Base-by-base conservation (phyloP, 768 basidiomycete species). In the Hygrocybe punicea region DNA sequence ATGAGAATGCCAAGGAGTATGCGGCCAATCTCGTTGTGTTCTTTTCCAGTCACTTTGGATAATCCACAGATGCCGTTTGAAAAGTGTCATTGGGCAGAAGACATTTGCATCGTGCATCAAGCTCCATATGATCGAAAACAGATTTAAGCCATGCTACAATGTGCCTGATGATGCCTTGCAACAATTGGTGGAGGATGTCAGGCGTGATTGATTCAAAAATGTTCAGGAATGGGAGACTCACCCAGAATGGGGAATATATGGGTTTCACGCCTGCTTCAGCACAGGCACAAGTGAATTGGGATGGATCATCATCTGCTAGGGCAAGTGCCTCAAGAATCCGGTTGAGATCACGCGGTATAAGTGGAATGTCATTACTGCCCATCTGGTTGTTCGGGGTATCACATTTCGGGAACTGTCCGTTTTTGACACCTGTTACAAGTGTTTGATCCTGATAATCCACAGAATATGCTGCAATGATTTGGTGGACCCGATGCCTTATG, bases 81-180 rank as follows among this genome's bases (percentile, higher is more conserved):
- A 61, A 80, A 78, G 40, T 71, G 68, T 0, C 70, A 54, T 67
- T 66, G 2, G 58, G 61, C 2, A 71, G 69, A 48, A 78, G 62
- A 2, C 60, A 52, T 10, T 65, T 61, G 57, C 72, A 73, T 0
- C 73, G 67, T 1, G 61, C 62, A 62, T 81, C 79, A 36, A 80
- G 60, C 51, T 76, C 74, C 0, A 63, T 57, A 1, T 58, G 57
- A 2, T 63, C 64, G 37, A 63, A 60, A 2, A 62, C 62, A 45
- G 42, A 17, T 6, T 62, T 53, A 8, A 67, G 57, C 79, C 78
- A 81, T 0, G 47, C 48, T 2, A 77, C 62, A 0, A 78, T 49
- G 53, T 80, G 77, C 51, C 76, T 78, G 61, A 81, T 65, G 2
- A 79, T 57, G 0, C 80, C 81, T 60, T 82, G 78, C 56, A 77